Conservation (phyloP, 495 filamentous ascomycete genomes). For the Penicillium maclennaniae region DNA sequence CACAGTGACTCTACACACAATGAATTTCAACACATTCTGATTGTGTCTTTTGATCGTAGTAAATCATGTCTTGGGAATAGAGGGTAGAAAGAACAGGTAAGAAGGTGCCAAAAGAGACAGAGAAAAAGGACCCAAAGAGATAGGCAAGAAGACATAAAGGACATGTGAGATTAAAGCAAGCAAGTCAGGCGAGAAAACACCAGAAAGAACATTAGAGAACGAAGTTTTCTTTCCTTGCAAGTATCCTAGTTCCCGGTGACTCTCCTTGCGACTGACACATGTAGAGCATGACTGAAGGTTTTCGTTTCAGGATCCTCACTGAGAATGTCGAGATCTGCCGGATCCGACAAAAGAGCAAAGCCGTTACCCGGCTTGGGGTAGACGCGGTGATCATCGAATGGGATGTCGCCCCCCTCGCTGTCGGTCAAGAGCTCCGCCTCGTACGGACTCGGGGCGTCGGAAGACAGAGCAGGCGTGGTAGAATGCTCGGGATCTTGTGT, state of each 20-base stretch:
- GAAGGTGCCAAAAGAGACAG: neutral
- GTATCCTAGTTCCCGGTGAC: neutral
- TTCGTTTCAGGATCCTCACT: conserved; percentile 38
- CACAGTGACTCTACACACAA: neutral
- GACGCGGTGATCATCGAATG: conserved; percentile 49
- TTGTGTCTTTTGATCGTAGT: neutral
- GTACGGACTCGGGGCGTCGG: neutral
- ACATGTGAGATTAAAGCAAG: too few species aligned
- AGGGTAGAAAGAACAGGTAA: neutral
- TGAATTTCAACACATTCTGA: neutral
- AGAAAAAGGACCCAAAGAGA: neutral
- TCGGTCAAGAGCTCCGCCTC: conserved; percentile 5
- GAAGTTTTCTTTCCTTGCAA: neutral
- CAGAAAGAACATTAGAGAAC: neutral
- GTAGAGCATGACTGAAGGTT: conserved; percentile 44
- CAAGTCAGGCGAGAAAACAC: too few species aligned
- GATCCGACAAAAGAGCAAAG: conserved; percentile 30
- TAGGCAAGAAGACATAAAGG: neutral
- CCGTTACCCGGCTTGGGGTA: conserved; percentile 66
- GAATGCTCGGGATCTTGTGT: neutral
- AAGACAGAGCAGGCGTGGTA: neutral
- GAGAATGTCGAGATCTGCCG: conserved; percentile 40
- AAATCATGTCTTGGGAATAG: neutral
- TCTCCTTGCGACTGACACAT: conserved; percentile 14
- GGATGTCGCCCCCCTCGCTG: conserved; percentile 33